Conservation (phyloP, 441 rosid genomes). For the Syzygium malaccense region DNA sequence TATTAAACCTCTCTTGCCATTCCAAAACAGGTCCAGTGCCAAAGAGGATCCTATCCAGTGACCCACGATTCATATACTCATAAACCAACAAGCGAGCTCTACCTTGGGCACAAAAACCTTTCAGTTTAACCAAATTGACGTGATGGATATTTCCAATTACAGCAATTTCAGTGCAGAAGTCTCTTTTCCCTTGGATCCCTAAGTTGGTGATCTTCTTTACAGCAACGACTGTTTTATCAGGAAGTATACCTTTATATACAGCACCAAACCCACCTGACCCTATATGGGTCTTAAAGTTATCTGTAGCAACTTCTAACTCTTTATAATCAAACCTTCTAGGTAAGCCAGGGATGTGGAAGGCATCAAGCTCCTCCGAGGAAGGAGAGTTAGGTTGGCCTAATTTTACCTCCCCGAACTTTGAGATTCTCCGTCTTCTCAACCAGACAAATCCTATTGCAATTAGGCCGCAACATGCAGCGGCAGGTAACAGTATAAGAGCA, state of each 20-base stretch:
- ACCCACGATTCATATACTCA: constrained; percentile 83
- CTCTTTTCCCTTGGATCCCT: constrained; percentile 67
- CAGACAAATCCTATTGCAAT: constrained; percentile 33
- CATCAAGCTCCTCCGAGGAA: constrained; percentile 64
- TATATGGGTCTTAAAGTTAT: constrained; percentile 51
- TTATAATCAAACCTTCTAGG: constrained; percentile 66
- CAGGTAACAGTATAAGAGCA: constrained; percentile 63
- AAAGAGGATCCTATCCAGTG: constrained; percentile 59
- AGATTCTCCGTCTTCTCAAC: constrained; percentile 45
- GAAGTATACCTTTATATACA: constrained; percentile 66
- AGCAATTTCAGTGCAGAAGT: constrained; percentile 83
- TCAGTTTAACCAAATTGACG: constrained; percentile 74
- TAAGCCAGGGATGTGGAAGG: constrained; percentile 72
- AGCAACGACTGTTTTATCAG: constrained; percentile 55
- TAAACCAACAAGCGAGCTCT: constrained; percentile 65
- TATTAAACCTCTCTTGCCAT: constrained; percentile 82
- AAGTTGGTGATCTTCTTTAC: constrained; percentile 74
- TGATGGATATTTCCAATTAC: constrained; percentile 78
- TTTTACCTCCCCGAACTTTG: constrained; percentile 22
- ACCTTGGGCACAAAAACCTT: constrained; percentile 81
- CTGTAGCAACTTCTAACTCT: constrained; percentile 73
- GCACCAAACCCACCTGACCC: constrained; percentile 86
- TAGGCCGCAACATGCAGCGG: constrained; percentile 32
- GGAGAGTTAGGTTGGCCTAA: constrained; percentile 16
- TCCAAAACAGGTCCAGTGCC: constrained; percentile 62